A percentile compares a stretch with the other conserved stretches of the same genome.
Conservation (phyloP, 177 flowering plant genomes). For the Vitis hybrid region DNA sequence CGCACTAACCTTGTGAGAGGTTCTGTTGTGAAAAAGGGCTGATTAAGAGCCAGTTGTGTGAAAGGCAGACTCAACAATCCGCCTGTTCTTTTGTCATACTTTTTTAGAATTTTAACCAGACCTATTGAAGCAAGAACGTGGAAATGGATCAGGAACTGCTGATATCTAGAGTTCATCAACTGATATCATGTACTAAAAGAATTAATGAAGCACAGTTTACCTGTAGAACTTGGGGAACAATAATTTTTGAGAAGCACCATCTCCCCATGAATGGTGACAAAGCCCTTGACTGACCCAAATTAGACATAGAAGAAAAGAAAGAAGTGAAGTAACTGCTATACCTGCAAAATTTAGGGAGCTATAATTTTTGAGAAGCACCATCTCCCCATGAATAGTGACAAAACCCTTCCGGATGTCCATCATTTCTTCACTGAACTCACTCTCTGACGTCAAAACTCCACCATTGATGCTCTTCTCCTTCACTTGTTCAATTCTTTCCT, state of each 20-base stretch:
- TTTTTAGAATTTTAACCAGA: slow-evolving; percentile 76
- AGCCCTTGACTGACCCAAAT: background rate
- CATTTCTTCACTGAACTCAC: slow-evolving; percentile 77
- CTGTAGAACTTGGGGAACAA: background rate
- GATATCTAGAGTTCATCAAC: background rate
- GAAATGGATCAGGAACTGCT: background rate
- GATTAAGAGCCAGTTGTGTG: slow-evolving; percentile 67
- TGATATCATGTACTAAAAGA: too few species aligned
- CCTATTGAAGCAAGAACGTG: slow-evolving; percentile 36
- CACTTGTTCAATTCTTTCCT: slow-evolving; percentile 68
- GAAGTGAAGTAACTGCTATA: slow-evolving; percentile 17
- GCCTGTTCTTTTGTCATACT: slow-evolving; percentile 87
- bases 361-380: slow-evolving; percentile 86
- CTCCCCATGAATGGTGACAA: slow-evolving; percentile 1
- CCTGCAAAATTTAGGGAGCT: slow-evolving; percentile 93
- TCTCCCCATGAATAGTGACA: slow-evolving; percentile 84
- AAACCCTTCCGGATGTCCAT: slow-evolving; percentile 80
- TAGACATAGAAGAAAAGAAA: slow-evolving; percentile 4
- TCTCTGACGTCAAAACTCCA: slow-evolving; percentile 50
- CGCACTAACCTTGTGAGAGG: slow-evolving; percentile 75
- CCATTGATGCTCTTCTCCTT: slow-evolving; percentile 49
- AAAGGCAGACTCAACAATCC: slow-evolving; percentile 68
- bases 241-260: slow-evolving; percentile 7
- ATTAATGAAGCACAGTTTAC: background rate
- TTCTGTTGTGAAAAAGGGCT: slow-evolving; percentile 82